Percentiles rank a stretch among this genome's conserved stretches.
Conservation (phyloP, 2,329 filamentous ascomycete genomes). For the Clarireedia monteithiana region DNA sequence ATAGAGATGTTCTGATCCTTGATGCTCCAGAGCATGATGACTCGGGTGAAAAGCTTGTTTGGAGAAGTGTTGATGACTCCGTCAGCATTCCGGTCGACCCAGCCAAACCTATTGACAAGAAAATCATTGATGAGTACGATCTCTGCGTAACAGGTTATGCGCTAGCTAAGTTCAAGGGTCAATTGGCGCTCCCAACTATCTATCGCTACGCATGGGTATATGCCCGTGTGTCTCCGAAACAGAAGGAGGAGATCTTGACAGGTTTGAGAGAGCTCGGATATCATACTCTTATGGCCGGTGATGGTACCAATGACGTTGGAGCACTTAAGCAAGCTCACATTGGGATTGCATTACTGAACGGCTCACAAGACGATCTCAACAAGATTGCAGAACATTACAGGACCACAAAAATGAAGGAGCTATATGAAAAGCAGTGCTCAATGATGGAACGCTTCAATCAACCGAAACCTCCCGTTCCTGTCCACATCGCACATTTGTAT, state of each 20-base stretch:
- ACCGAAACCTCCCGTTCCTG: slow-evolving; percentile 83
- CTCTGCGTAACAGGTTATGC: slow-evolving; percentile 95
- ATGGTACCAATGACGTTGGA: slow-evolving; percentile 96
- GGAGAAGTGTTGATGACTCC: slow-evolving; percentile 92
- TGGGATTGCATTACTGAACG: slow-evolving; percentile 91
- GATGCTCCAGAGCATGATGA: slow-evolving; percentile 89
- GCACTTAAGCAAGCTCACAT: slow-evolving; percentile 97
- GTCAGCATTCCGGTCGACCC: slow-evolving; percentile 80
- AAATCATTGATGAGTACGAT: slow-evolving; percentile 80
- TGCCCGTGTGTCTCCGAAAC: slow-evolving; percentile 93
- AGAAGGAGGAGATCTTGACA: slow-evolving; percentile 97
- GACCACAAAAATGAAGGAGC: slow-evolving; percentile 95
- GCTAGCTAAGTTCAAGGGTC: slow-evolving; percentile 77
- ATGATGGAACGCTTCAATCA: slow-evolving; percentile 96
- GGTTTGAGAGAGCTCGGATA: slow-evolving; percentile 95
- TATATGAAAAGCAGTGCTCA: slow-evolving; percentile 91
- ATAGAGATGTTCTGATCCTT: slow-evolving; percentile 87
- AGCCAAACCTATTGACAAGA: slow-evolving; percentile 67
- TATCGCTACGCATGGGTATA: slow-evolving; percentile 95
- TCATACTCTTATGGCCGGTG: slow-evolving; percentile 96
- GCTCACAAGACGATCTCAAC: slow-evolving; percentile 81
- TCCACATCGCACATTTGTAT: slow-evolving; percentile 87
- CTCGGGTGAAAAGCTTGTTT: slow-evolving; percentile 74
- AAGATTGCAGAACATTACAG: slow-evolving; percentile 90
- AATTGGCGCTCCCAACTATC: slow-evolving; percentile 67